Conservation (phyloP, 2,329 filamentous ascomycete species). For the Coniochaeta sp. region DNA sequence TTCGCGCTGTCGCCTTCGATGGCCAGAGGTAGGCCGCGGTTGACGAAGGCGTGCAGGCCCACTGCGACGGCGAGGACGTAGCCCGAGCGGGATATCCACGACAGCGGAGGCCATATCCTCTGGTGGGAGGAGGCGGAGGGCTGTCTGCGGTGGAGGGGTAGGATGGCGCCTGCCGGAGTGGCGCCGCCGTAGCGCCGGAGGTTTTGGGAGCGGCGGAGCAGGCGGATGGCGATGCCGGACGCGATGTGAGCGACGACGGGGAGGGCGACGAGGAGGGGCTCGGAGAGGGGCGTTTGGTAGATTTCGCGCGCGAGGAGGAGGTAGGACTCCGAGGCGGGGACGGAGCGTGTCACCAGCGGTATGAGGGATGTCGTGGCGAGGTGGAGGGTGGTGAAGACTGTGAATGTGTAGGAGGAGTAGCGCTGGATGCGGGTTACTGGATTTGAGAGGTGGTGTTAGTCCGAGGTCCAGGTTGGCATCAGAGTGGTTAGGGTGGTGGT, state of each 20-base stretch:
- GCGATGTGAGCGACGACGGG: slow-evolving; percentile 70
- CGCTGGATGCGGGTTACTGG: slow-evolving; percentile 70
- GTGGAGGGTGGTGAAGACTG: slow-evolving; percentile 69
- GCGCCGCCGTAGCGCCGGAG: slow-evolving; percentile 68
- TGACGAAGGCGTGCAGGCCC: slow-evolving; percentile 64
- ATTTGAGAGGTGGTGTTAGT: not conserved
- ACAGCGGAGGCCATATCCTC: slow-evolving; percentile 60
- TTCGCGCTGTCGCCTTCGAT: slow-evolving; percentile 82
- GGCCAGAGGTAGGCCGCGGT: slow-evolving; percentile 65
- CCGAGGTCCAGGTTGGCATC: slow-evolving; percentile 5
- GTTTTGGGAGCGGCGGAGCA: slow-evolving; percentile 66
- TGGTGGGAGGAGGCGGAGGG: slow-evolving; percentile 17
- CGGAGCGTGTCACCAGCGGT: slow-evolving; percentile 64
- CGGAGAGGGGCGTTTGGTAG: slow-evolving; percentile 77
- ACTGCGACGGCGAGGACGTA: slow-evolving; percentile 62
- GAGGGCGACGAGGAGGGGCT: slow-evolving; percentile 70
- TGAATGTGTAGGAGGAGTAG: slow-evolving; percentile 83
- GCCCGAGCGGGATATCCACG: slow-evolving; percentile 63
- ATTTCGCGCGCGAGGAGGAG: slow-evolving; percentile 85
- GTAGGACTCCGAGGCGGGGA: slow-evolving; percentile 71
- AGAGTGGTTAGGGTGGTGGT: not conserved
- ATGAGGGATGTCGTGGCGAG: slow-evolving; percentile 76
- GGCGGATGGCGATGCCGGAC: slow-evolving; percentile 68
- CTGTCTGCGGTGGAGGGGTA: slow-evolving; percentile 20
- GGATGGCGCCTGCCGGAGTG: slow-evolving; percentile 39